Conservation (phyloP, 768 basidiomycete genomes). For the Pleurotus sapidus region DNA sequence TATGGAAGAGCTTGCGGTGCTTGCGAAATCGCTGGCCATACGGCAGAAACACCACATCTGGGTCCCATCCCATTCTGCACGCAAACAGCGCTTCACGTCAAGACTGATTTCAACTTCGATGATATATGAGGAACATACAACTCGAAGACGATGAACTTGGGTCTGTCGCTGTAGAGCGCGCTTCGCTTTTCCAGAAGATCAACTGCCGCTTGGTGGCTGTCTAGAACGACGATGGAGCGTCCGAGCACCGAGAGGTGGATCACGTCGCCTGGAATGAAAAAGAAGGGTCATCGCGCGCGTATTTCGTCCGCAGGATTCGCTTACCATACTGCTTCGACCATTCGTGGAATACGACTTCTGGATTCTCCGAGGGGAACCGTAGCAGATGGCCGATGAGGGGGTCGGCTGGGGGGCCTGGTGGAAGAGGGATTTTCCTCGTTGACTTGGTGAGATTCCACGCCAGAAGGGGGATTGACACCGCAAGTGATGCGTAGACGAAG, state of each 20-base stretch:
- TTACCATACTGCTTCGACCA: conserved; percentile 32
- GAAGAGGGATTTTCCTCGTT: conserved; percentile 5
- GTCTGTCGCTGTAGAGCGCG: conserved; percentile 23
- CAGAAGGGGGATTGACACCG: too few relatives aligned
- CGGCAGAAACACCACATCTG: conserved; percentile 14
- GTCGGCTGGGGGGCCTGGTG: conserved; percentile 34
- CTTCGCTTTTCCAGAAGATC: conserved; percentile 26
- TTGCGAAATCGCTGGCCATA: conserved; percentile 19
- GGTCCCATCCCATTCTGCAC: conserved; percentile 14
- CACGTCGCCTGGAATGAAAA: conserved; percentile 18
- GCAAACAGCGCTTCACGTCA: too few relatives aligned
- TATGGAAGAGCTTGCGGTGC: conserved; percentile 19
- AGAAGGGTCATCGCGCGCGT: background rate
- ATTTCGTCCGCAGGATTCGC: background rate
- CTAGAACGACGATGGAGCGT: conserved; percentile 20
- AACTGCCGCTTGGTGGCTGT: conserved; percentile 20
- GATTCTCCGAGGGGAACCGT: conserved; percentile 26
- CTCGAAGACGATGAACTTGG: conserved; percentile 14
- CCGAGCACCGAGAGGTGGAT: conserved; percentile 20
- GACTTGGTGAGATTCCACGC: too few relatives aligned
- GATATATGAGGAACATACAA: conserved; percentile 4
- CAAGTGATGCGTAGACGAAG: too few relatives aligned
- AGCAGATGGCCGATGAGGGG: conserved; percentile 34
- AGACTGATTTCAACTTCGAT: too few relatives aligned
- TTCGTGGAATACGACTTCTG: conserved; percentile 23